A percentile compares a stretch with the other conserved stretches of the same genome.
Conservation (phyloP, 768 basidiomycete species). For the Phaeotremella fagi region DNA sequence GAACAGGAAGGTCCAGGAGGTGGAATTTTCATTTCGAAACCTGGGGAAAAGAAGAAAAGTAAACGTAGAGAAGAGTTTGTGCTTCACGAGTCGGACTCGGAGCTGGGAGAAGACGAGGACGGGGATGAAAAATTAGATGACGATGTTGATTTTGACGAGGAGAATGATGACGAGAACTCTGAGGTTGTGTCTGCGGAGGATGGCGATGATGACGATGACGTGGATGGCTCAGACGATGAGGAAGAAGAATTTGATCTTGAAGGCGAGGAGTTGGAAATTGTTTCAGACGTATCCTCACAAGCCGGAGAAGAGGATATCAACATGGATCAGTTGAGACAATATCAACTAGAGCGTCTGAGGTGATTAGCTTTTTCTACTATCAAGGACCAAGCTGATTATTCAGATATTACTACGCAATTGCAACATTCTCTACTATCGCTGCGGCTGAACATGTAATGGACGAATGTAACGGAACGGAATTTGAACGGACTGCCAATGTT, state of each 20-base stretch:
- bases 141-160: constrained; percentile 56
- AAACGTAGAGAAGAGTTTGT: constrained; percentile 40
- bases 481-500: constrained; percentile 93
- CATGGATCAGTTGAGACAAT: constrained; percentile 77
- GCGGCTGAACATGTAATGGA: constrained; percentile 73
- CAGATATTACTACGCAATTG: constrained; percentile 89
- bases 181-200: constrained; percentile 21
- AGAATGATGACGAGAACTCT: constrained; percentile 67
- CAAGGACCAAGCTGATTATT: not conserved
- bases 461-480: constrained; percentile 89
- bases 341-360: constrained; percentile 90
- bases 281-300: constrained; percentile 51
- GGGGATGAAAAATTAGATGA: constrained; percentile 21
- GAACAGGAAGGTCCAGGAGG: constrained; percentile 84
- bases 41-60: constrained; percentile 24
- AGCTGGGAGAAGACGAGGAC: constrained; percentile 9
- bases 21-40: constrained; percentile 60
- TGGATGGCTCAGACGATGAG: constrained; percentile 18
- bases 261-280: constrained; percentile 35
- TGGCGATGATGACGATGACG: constrained; percentile 54
- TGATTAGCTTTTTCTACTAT: constrained; percentile 49
- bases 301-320: constrained; percentile 66
- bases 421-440: constrained; percentile 73
- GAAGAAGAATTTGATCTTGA: constrained; percentile 22
- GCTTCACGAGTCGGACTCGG: constrained; percentile 22